phyloP scores from a whole-genome alignment of 1,284 basidiomycete genomes.

The Pulchroboletus neoregius region DNA sequence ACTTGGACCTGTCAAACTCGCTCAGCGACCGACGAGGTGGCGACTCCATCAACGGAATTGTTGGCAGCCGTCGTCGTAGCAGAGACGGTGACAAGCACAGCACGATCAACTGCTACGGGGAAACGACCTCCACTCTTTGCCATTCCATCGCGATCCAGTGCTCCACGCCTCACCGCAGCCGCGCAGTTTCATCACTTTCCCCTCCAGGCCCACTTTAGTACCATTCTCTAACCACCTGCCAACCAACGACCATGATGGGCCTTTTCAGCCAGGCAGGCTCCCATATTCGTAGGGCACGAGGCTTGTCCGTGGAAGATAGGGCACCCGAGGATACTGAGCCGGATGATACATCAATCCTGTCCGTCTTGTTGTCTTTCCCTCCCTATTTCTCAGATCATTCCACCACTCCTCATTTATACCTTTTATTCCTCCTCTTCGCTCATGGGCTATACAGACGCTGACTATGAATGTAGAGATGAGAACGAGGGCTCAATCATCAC shows the following conservation, averaged over 20 bases:
- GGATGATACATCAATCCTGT: conserved; percentile 83
- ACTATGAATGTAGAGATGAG: conserved; percentile 53
- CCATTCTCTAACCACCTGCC: conserved; percentile 1
- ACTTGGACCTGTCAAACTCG: too few species aligned
- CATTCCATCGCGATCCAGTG: conserved; percentile 4
- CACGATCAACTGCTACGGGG: conserved; percentile 1
- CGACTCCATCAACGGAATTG: too few species aligned
- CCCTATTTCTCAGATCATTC: conserved; percentile 17
- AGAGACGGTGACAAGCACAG: conserved; percentile 7
- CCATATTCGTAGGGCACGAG: conserved; percentile 58
- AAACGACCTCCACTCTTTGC: not conserved
- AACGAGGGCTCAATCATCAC: conserved; percentile 78
- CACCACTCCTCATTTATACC: not conserved
- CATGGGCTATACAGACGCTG: conserved; percentile 31
- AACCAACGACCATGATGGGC: conserved; percentile 60
- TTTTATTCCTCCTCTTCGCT: not conserved
- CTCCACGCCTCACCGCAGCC: conserved; percentile 26
- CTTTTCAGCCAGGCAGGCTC: conserved; percentile 67
- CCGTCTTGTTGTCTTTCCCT: conserved; percentile 33
- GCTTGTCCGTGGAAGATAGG: conserved; percentile 59
- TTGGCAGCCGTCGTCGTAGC: too few species aligned
- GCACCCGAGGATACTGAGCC: conserved; percentile 74
- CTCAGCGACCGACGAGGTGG: too few species aligned
- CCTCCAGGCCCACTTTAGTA: not conserved
- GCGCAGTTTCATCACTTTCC: conserved; percentile 13